Evolutionary conservation across 148 eudicot genomes (phyloP), one percentile per base, ranked within the genome.

Genomic region (Persicaria tinctoria): DNA sequence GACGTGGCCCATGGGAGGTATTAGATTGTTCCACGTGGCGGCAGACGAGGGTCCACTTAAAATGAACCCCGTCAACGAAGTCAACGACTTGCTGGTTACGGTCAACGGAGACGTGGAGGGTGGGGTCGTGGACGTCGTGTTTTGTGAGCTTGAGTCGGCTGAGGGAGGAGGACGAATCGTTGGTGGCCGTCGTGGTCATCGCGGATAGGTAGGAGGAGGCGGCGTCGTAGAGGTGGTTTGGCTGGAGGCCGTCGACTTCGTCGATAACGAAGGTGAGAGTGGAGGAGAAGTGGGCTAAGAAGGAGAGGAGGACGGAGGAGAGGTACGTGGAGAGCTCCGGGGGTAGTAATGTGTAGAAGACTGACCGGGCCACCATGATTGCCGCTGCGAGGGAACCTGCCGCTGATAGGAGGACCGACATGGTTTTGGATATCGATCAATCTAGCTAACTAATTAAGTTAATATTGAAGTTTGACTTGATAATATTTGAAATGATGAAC

Each of bases 171-270:
- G 82, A 68, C 49, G 20, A 9, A 41, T 66, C 73, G 73, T 32
- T 32, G 41, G 2, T 32, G 41, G 41, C 3, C 41, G 41, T 32
- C 41, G 3, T 32, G 41, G 41, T 32, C 41, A 32, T 32, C 41
- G 79, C n/a, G 6, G 75, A 78, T 11, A 89, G 73, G 77, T 85
- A 89, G 76, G 79, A 0, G 13, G 79, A 81, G 49, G 85, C 89
- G 2, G 90, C 87, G 6, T 85, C 83, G 68, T 80, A 89, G 81
- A 89, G 74, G 64, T 81, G 79, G 78, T 89, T 85, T 62, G 1
- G 59, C n/a, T 38, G 76, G 49, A 80, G 69, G 76, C 90, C 90
- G 20, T 80, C 80, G 73, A 70, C 79, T 72, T 89, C 89, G 32
- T 89, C 79, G 78, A 89, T 80, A 76, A 86, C 76, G 56, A 87